Conservation (phyloP, 2,329 filamentous ascomycete genomes). For the Mycosphaerella arachidis region DNA sequence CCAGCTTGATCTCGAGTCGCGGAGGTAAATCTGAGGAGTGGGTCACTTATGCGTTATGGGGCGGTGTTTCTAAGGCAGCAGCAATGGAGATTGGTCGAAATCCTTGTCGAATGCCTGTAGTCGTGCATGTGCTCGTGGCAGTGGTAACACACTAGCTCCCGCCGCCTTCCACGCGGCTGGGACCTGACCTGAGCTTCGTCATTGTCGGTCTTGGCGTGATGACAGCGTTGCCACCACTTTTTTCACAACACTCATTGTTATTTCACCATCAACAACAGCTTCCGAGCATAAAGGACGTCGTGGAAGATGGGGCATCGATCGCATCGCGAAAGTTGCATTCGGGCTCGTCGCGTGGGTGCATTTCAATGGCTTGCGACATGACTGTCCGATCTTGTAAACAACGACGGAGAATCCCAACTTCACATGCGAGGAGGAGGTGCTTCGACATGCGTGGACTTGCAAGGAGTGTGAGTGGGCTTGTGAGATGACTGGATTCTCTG, state of each 20-base stretch:
- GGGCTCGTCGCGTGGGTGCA: conserved; percentile 1
- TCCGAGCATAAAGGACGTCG: neutral
- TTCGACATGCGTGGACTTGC: conserved; percentile 2
- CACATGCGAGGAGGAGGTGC: neutral
- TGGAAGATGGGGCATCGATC: neutral
- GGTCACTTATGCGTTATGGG: neutral
- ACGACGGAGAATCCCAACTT: neutral
- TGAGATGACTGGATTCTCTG: neutral
- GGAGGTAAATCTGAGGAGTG: neutral
- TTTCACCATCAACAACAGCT: too few species aligned
- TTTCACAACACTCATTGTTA: too few species aligned
- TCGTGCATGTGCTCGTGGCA: neutral
- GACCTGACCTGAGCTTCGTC: neutral
- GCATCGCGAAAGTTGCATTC: conserved; percentile 5
- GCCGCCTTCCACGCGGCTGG: neutral
- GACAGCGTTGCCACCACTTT: too few species aligned
- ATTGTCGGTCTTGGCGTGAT: neutral
- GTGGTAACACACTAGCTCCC: neutral
- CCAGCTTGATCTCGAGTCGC: neutral
- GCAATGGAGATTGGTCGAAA: neutral
- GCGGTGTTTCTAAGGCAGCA: neutral
- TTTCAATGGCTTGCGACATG: neutral
- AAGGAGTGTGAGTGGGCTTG: neutral
- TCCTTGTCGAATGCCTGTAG: neutral
- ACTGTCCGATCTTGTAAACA: neutral